Evolutionary conservation across 164 flowering plant genomes (phyloP), one percentile per base, ranked within the genome.

Genomic region (Annona squamosa): DNA sequence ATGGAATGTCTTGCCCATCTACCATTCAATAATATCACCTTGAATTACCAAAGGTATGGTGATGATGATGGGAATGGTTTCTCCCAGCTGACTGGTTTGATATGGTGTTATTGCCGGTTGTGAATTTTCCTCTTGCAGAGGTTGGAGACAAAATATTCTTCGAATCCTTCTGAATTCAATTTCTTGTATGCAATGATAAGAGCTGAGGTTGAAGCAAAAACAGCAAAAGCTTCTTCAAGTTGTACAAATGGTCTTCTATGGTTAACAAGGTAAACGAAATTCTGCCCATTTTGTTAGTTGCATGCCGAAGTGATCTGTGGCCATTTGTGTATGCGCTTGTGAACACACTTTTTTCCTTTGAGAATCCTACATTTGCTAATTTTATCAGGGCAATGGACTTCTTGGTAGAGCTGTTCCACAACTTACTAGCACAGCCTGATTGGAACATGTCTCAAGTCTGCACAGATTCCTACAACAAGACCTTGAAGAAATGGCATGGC

Each of bases 181-280:
- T 72, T 82, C 77, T 82, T 95, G 79, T 90, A 86, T 80, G 84
- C 75, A 65, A 82, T 93, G 84, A 86, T 93, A 62, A 81, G 77
- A 79, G 86, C 52, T 42, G 99, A 95, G 85, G 77, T 95, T 72
- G 90, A 83, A 70, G 81, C 92, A 73, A 90, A 87, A 77, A 88
- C 97, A 6, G 87, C 92, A 44, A 95, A 93, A 82, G 80, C 77
- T 75, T 95, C 98, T 71, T 91, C 97, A 48, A 95, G 99, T 71
- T 95, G 98, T 77, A 93, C 97, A 66, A 93, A 91, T 81, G 99
- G 93, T 13, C 94, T 95, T 77, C 93, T 93, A 44, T 95, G 99
- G 99, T 79, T 95, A 71, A 95, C 99, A 68, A 89, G 99, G 99
- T 93, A 82, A 47, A 48, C 43, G 12, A 42, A 26, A 52, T 56